phyloP scores from a whole-genome alignment of 176 grass and related monocot species.

The Aegilops speltoides region DNA sequence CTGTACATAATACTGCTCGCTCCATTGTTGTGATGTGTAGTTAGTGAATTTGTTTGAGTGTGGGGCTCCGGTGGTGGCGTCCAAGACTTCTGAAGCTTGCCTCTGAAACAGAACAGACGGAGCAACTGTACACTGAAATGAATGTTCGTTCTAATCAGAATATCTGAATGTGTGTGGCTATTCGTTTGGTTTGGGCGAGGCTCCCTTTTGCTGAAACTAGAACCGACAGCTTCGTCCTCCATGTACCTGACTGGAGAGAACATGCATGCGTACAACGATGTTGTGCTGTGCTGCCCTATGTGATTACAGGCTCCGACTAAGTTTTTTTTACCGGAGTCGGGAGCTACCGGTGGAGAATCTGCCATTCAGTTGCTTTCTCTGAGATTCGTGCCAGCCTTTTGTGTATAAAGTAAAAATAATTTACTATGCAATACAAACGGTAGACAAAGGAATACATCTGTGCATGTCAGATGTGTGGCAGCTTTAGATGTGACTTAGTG shows the following conservation, averaged over 20 bases:
- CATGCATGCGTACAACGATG: too few relatives aligned
- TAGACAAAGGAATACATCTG: too few relatives aligned
- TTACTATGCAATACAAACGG: too few relatives aligned
- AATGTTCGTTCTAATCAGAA: not conserved
- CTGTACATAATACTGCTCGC: constrained; percentile 47
- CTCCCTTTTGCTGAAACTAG: not conserved
- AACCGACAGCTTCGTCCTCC: not conserved
- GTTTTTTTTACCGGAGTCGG: too few relatives aligned
- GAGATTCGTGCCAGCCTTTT: too few relatives aligned
- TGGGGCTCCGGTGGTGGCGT: not conserved
- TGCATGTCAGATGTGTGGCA: too few relatives aligned
- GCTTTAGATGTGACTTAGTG: too few relatives aligned
- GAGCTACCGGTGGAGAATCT: too few relatives aligned
- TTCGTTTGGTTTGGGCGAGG: not conserved
- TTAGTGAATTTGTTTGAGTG: constrained; percentile 9
- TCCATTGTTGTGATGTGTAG: constrained; percentile 30
- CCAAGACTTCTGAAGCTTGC: not conserved
- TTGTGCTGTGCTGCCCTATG: too few relatives aligned
- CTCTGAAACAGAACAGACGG: not conserved
- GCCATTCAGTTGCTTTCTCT: too few relatives aligned
- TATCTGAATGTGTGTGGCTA: not conserved
- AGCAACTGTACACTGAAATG: not conserved
- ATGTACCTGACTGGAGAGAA: not conserved
- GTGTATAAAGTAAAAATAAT: too few relatives aligned
- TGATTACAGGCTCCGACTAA: too few relatives aligned